These are phyloP conservation scores for Microcera coccophila DNA, from an alignment of 2,329 filamentous ascomycete genomes.

Conservation along the genomic window DNA sequence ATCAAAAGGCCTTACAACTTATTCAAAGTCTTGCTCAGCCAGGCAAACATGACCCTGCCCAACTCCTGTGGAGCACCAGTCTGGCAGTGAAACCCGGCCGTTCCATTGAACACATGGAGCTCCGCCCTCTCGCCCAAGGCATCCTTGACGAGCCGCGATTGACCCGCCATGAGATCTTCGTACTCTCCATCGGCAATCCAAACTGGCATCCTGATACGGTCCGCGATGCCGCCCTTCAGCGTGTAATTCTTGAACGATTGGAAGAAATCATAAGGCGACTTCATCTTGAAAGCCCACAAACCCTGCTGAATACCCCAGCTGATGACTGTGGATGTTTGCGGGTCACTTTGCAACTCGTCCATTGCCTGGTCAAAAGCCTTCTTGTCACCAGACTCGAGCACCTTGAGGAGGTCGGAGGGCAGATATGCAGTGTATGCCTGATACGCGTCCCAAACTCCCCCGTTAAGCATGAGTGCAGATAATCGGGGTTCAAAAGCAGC, in stretches of 20 bases:
- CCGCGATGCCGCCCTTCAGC: conserved; percentile 3
- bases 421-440: conserved; percentile 1
- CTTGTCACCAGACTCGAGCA: conserved; percentile 8
- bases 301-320: conserved; percentile 12
- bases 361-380: conserved; percentile 3
- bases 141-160: conserved; percentile 10
- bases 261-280: conserved; percentile 9
- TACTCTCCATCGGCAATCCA: conserved; percentile 12
- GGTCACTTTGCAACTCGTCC: background rate
- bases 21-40: conserved; percentile 9
- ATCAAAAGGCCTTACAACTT: too few relatives aligned
- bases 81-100: conserved; percentile 14
- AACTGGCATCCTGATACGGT: conserved; percentile 9
- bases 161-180: conserved; percentile 5
- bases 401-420: background rate
- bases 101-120: conserved; percentile 9
- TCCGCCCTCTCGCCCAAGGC: conserved; percentile 10
- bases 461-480: conserved; percentile 33
- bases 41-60: conserved; percentile 7
- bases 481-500: conserved; percentile 41
- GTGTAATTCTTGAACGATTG: conserved; percentile 6
- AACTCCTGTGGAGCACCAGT: conserved; percentile 13
- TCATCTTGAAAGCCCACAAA: conserved; percentile 12
- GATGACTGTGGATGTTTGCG: background rate
- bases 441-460: conserved; percentile 31